Base-by-base conservation (phyloP, 2,329 filamentous ascomycete genomes). In the Fusarium kyushuense region DNA sequence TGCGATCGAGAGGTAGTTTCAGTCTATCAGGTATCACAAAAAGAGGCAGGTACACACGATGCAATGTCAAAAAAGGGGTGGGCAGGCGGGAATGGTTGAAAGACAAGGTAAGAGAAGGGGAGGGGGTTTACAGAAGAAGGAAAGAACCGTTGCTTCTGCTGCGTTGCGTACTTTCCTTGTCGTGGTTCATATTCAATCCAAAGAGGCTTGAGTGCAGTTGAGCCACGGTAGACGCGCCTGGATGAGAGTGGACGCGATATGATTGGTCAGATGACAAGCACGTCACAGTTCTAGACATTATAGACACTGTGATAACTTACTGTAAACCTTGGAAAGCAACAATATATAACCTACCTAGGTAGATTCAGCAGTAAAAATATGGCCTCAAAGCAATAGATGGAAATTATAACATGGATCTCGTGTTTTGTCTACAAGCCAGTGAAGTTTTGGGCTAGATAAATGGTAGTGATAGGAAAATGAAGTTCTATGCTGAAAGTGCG, bases 221-320 rank as follows among this genome's bases (percentile, higher is more conserved):
- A 70, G 64, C 64, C 72, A 76, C 70, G 67, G 64, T 69, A 65
- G 61, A 76, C 75, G 74, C 75, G 74, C 55, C 65, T 67, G 58
- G 54, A 54, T 55, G 43, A 40, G 63, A 60, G 57, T 54, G 40
- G n/a, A 32, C 54, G 47, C 51, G 45, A 30, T 54, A 61, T 77
- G 68, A 75, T 76, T 77, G 75, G 75, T 43, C 40, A 43, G 29
- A 45, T 29, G n/a, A 23, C 41, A 52, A 42, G 27, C 56, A 52
- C 17, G 4, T 3, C 21, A 63, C 49, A 46, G 63, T 65, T 4
- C 14, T 2, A 33, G 3, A 0, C 4, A 10, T 1, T 1, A 1
- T 0, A 3, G 6, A 47, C 35, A 75, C 75, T 63, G 67, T 74
- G 6, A 0, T 2, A 16, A 1, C 16, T 9, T 2, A 38, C n/a